These are phyloP conservation scores for Novymonas esmeraldas DNA, from an alignment of 208 protist species.

Conservation along the genomic window DNA sequence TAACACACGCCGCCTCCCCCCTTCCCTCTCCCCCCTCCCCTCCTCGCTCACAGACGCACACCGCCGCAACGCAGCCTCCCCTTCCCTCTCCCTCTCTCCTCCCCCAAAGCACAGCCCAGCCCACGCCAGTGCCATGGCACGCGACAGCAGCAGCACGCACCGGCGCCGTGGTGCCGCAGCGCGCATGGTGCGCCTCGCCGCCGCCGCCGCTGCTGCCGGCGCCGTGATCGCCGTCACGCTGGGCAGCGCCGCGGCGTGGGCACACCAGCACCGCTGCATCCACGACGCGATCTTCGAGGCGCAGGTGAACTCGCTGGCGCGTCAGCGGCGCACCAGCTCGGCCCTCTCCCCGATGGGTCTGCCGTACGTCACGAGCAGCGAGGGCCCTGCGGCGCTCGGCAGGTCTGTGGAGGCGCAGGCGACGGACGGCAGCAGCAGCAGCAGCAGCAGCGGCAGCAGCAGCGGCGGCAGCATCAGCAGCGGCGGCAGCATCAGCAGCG, in stretches of 20 bases:
- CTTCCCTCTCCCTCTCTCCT: too few species aligned
- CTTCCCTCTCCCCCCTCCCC: too few species aligned
- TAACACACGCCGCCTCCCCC: too few species aligned
- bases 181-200: slow-evolving; percentile 14
- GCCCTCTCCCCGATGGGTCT: slow-evolving; percentile 4
- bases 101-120: too few species aligned
- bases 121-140: neutral
- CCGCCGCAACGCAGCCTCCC: too few species aligned
- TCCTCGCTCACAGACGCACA: too few species aligned
- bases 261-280: slow-evolving; percentile 9
- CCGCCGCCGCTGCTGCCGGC: neutral
- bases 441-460: too few species aligned
- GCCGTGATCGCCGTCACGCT: slow-evolving; percentile 3
- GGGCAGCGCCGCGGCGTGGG: neutral
- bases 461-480: too few species aligned
- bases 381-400: too few species aligned
- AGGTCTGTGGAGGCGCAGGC: too few species aligned
- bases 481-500: too few species aligned
- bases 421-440: too few species aligned
- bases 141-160: slow-evolving; percentile 14
- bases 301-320: slow-evolving; percentile 27
- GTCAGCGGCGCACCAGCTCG: neutral
- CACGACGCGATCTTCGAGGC: slow-evolving; percentile 13
- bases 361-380: slow-evolving; percentile 13
- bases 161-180: slow-evolving; percentile 1